Evolutionary conservation across 768 basidiomycete genomes (phyloP), one percentile per base, ranked within the genome.

Genomic region (Russula emetica): DNA sequence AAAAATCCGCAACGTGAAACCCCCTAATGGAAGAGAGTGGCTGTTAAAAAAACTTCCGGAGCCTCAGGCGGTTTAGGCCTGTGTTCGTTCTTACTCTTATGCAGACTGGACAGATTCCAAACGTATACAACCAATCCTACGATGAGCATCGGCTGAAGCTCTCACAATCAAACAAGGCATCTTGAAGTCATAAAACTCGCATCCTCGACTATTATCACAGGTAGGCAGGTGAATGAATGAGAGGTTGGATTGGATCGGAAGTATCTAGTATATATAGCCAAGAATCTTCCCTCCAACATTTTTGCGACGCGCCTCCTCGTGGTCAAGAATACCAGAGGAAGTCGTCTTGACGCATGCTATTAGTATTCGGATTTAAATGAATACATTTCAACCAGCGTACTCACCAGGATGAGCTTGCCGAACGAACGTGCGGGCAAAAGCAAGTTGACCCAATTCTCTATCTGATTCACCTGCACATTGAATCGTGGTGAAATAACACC

Each of bases 401-500:
- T 42, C 64, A 93, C 92, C 66, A 98, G 82, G 79, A 98, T 97
- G 78, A 98, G 89, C 74, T 90, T 87, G 51, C 96, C 97, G 76
- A 99, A 98, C 22, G 89, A 89, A 87, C 97, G 88, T 70, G 96
- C 87, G 63, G 97, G 97, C 66, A 98, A 85, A 64, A 99, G 79
- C 80, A 93, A 82, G 83, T 94, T 94, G 82, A 98, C 93, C 96
- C 96, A 98, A 67, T 83, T 80, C 78, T 96, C 92, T 72, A 98
- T 97, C 74, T 95, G 88, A 71, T 77, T 86, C 66, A 91, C 88
- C 75, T 94, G 91, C 71, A 98, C 85, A 79, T 98, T 98, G 85
- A 92, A 98, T 60, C 97, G 90, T 50, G 96, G 95, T n/a, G 95
- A 98, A 78, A 98, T 98, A 74, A 99, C 96, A 71, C 96, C 97